Conservation (phyloP, 805 yeast species). For the Saccharomycopsis oosterbeekiorum region DNA sequence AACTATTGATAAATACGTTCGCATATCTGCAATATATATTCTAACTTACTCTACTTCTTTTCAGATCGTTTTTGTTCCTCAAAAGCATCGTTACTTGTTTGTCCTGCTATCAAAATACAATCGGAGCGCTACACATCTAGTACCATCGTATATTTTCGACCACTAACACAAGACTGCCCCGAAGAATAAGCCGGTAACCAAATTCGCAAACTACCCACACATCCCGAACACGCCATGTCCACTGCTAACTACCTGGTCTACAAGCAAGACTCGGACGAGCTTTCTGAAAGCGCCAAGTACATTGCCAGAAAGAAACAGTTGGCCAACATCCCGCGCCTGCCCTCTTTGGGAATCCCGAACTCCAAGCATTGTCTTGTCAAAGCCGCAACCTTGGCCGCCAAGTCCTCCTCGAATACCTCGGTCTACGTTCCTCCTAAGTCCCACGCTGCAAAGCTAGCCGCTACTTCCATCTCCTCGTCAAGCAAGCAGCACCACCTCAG, state of each 20-base stretch:
- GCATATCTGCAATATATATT: no score
- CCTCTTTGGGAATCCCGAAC: slow-evolving; percentile 24
- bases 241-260: slow-evolving; percentile 30
- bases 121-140: no score
- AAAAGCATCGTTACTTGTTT: no score
- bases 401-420: slow-evolving; percentile 29
- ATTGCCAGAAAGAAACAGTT: slow-evolving; percentile 67
- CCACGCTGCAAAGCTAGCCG: slow-evolving; percentile 74
- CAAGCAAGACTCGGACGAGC: slow-evolving; percentile 60
- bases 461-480: slow-evolving; percentile 42
- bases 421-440: slow-evolving; percentile 44
- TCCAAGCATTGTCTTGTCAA: not conserved
- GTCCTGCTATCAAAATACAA: no score
- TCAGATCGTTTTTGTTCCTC: no score
- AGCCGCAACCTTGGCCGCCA: not conserved
- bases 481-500: slow-evolving; percentile 40
- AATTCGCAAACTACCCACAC: no score
- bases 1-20: no score
- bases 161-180: no score
- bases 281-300: slow-evolving; percentile 66
- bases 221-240: no score
- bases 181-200: no score
- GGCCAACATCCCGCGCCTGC: slow-evolving; percentile 41
- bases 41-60: no score
- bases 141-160: no score